phyloP scores from a whole-genome alignment of 2,329 filamentous ascomycete genomes.

The Pseudogymnoascus sp. region DNA sequence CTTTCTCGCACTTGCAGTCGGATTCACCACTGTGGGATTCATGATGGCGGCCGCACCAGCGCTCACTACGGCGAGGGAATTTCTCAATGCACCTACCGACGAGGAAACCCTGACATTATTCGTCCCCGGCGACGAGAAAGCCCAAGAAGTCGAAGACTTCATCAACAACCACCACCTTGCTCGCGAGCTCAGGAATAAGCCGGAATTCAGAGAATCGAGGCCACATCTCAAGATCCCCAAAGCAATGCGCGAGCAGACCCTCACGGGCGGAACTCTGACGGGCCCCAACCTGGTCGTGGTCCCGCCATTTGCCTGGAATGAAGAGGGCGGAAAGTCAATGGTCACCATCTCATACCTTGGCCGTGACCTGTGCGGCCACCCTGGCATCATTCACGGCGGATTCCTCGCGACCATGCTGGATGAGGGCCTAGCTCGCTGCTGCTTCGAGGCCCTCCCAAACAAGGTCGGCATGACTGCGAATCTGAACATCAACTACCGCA shows the following conservation, averaged over 20 bases:
- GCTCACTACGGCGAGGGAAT: slow-evolving; percentile 38
- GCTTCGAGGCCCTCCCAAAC: slow-evolving; percentile 79
- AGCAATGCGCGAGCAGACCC: slow-evolving; percentile 59
- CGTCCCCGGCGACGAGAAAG: slow-evolving; percentile 43
- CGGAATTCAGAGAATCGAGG: slow-evolving; percentile 64
- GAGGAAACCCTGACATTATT: slow-evolving; percentile 65
- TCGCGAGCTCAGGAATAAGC: slow-evolving; percentile 55
- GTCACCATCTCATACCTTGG: slow-evolving; percentile 73
- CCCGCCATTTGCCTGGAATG: slow-evolving; percentile 70
- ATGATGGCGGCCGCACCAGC: slow-evolving; percentile 47
- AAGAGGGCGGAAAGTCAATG: slow-evolving; percentile 59
- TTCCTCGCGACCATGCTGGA: slow-evolving; percentile 87
- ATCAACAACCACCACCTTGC: slow-evolving; percentile 72
- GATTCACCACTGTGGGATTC: slow-evolving; percentile 45
- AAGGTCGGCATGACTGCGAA: slow-evolving; percentile 81
- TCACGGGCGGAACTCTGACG: slow-evolving; percentile 73
- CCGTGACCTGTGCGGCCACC: slow-evolving; percentile 74
- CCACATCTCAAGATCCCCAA: slow-evolving; percentile 82
- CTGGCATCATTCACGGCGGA: slow-evolving; percentile 84
- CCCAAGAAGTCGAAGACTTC: slow-evolving; percentile 56
- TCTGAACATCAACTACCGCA: slow-evolving; percentile 73
- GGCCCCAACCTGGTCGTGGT: slow-evolving; percentile 71
- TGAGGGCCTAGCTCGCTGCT: slow-evolving; percentile 80
- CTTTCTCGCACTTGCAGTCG: slow-evolving; percentile 38
- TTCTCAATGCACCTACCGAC: slow-evolving; percentile 54